Evolutionary conservation across 805 yeast genomes (phyloP).

Genomic region (Yarrowia osloensis): DNA sequence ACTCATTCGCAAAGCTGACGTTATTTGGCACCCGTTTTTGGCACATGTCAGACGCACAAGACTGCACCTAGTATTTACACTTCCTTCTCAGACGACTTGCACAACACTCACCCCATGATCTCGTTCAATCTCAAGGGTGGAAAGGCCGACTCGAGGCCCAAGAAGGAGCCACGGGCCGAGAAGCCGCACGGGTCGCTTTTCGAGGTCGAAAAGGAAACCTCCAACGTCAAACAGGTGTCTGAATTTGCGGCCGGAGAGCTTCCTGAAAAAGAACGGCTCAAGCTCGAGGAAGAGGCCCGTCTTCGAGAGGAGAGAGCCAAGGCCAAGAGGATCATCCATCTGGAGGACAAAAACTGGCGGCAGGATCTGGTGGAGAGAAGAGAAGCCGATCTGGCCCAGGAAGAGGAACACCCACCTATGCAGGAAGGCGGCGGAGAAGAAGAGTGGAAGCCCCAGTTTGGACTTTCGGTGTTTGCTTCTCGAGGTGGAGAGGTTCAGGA

Average conservation of each 20-base stretch:
- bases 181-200: background rate
- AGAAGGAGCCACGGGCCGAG: background rate
- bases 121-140: constrained; percentile 17
- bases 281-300: constrained; percentile 12
- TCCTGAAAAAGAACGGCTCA: constrained; percentile 14
- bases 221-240: constrained; percentile 2
- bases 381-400: constrained; percentile 10
- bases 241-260: constrained; percentile 21
- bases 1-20: too few species aligned
- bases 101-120: background rate
- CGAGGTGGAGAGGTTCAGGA: background rate
- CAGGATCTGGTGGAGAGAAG: constrained; percentile 17
- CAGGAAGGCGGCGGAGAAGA: constrained; percentile 1
- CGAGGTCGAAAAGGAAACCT: constrained; percentile 13
- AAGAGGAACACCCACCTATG: background rate
- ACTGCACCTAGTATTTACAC: constrained; percentile 2
- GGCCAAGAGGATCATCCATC: background rate
- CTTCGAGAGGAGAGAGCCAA: background rate
- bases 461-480: constrained; percentile 1
- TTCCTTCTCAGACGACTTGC: background rate
- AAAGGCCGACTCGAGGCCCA: background rate
- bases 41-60: background rate
- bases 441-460: background rate
- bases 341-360: constrained; percentile 22
- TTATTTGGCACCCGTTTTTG: too few species aligned